Evolutionary conservation across 495 filamentous ascomycete species (phyloP), one percentile per base, ranked within the genome.

Genomic region (Xylaria nigripes): DNA sequence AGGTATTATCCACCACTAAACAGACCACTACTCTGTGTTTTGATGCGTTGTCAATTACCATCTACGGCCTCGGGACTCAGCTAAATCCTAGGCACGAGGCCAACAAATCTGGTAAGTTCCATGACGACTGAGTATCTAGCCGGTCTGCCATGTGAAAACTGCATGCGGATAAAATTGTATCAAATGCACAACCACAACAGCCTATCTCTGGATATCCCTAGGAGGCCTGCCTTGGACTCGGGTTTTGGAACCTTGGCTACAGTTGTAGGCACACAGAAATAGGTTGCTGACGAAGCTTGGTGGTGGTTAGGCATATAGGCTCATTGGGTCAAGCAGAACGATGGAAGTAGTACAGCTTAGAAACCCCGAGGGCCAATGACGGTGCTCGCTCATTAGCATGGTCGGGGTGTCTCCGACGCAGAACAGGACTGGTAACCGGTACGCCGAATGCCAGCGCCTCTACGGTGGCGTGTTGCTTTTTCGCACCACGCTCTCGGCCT

Each of bases 31-130:
- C 21, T 43, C 32, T 9, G 6, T 55, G 25, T 19, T 32, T 41
- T 43, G 52, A 48, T 55, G 52, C 22, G 52, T 55, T 55, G 45
- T 55, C 53, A 50, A 27, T 49, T 5, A 34, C 32, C 24, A 34
- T 32, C 32, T 12, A n/a, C 48, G 45, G 23, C 18, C 16, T 44
- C 25, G 12, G 24, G n/a, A 13, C 32, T 36, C 32, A 36, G 32
- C 32, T 36, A 15, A 2, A 12, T 12, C 6, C 32, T 29, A 23
- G 29, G 7, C 40, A 23, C 46, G 40, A 45, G 38, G 53, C 40
- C 53, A 36, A 38, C 21, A 18, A 15, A 23, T n/a, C 36, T n/a
- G 36, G 36, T 18, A 42, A 19, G 32, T 15, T 30, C 18, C 44
- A 41, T 53, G 42, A 18, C 38, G 25, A 41, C 50, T 44, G 40